These are phyloP conservation scores for Haplosporangium sp. DNA, from an alignment of 371 early-diverging fungal species.

Conservation along the genomic window DNA sequence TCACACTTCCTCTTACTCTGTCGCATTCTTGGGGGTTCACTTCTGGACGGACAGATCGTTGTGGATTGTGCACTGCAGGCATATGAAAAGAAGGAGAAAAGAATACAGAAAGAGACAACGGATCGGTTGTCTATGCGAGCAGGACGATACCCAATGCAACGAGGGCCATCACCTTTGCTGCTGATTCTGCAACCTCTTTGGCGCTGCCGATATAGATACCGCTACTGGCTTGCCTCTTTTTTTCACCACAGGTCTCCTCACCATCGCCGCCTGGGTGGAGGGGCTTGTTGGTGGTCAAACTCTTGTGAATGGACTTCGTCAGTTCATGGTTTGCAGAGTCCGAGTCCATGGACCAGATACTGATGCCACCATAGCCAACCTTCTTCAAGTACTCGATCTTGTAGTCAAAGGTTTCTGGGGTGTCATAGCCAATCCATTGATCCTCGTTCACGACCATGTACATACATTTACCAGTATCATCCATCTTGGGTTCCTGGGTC, in stretches of 20 bases:
- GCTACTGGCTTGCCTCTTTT: neutral
- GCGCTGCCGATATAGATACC: neutral
- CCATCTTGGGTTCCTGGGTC: constrained; percentile 39
- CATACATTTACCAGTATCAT: constrained; percentile 44
- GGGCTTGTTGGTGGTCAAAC: constrained; percentile 12
- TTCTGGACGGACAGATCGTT: too few species aligned
- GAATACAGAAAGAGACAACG: neutral
- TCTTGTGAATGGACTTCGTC: constrained; percentile 35
- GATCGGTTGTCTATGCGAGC: constrained; percentile 20
- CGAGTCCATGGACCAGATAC: constrained; percentile 56
- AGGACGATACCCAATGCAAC: constrained; percentile 26
- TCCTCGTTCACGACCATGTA: constrained; percentile 51
- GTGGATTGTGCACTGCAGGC: too few species aligned
- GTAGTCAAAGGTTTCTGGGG: constrained; percentile 37
- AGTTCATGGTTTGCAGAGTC: constrained; percentile 40
- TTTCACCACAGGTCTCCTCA: neutral
- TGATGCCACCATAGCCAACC: constrained; percentile 47
- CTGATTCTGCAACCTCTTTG: constrained; percentile 9
- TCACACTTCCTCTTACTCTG: too few species aligned
- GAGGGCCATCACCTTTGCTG: constrained; percentile 18
- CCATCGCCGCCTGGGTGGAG: neutral
- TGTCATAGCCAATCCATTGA: constrained; percentile 51
- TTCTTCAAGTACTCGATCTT: constrained; percentile 43
- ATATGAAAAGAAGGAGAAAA: neutral
- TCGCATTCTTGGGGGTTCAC: too few species aligned